phyloP scores from a whole-genome alignment of 2,329 filamentous ascomycete species.

The Phoma herbarum region DNA sequence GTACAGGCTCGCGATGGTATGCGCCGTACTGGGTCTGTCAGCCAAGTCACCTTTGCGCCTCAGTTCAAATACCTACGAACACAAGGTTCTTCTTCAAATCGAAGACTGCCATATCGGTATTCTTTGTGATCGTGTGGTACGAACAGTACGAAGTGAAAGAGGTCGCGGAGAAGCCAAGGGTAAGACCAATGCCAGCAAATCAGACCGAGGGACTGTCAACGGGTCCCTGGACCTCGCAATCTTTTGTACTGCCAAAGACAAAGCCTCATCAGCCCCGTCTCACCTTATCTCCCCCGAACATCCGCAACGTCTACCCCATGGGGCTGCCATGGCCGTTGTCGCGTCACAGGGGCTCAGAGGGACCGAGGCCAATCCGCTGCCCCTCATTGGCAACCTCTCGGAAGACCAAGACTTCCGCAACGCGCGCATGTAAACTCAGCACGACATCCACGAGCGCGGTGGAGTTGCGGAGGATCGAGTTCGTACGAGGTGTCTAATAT shows the following conservation, averaged over 20 bases:
- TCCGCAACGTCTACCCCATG: slow-evolving; percentile 13
- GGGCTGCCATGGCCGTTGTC: slow-evolving; percentile 13
- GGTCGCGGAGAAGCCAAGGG: slow-evolving; percentile 4
- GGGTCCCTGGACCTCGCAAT: not conserved
- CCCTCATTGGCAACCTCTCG: slow-evolving; percentile 9
- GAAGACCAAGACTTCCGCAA: not conserved
- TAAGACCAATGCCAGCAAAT: not conserved
- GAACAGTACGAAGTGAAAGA: not conserved
- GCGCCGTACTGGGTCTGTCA: slow-evolving; percentile 72
- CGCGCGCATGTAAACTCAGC: slow-evolving; percentile 9
- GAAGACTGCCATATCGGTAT: slow-evolving; percentile 39
- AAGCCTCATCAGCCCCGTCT: slow-evolving; percentile 1
- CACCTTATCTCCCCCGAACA: slow-evolving; percentile 3
- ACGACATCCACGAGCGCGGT: not conserved
- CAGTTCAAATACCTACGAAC: slow-evolving; percentile 31
- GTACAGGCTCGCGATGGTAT: slow-evolving; percentile 77
- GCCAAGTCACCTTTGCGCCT: not conserved
- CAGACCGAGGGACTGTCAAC: not conserved
- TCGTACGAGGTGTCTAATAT: slow-evolving; percentile 6
- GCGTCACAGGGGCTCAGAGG: slow-evolving; percentile 3
- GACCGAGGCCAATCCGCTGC: slow-evolving; percentile 14
- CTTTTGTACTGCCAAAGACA: slow-evolving; percentile 1
- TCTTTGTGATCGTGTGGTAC: not conserved
- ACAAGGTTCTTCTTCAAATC: slow-evolving; percentile 48
- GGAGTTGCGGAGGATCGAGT: not conserved